A percentile compares a stretch with the other conserved stretches of the same genome.
Evolutionary conservation across 2,329 filamentous ascomycete genomes (phyloP).

Genomic region (Paraconiothyrium brasiliense): DNA sequence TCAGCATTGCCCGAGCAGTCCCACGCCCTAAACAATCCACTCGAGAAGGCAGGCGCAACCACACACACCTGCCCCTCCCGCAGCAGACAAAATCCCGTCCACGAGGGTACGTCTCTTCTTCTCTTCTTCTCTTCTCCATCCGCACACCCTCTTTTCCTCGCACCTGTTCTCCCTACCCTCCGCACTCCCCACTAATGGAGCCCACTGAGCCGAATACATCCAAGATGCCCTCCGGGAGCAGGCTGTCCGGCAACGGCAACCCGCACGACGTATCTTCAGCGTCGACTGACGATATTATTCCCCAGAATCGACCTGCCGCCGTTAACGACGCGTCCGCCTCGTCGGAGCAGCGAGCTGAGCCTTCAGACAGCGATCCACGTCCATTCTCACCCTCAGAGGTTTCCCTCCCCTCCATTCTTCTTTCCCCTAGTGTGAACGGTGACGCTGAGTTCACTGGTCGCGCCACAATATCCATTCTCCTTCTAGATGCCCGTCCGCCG

Average conservation of each 20-base stretch:
- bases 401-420: slow-evolving; percentile 10
- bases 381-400: background rate
- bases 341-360: background rate
- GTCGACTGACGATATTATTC: background rate
- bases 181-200: background rate
- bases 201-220: background rate
- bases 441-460: slow-evolving; percentile 31
- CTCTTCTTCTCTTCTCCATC: slow-evolving; percentile 9
- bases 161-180: background rate
- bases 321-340: background rate
- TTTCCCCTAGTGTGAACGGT: slow-evolving; percentile 8
- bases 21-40: background rate
- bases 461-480: slow-evolving; percentile 69
- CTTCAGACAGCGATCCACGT: background rate
- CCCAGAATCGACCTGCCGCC: background rate
- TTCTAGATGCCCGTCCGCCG: slow-evolving; percentile 69
- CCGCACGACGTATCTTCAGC: background rate
- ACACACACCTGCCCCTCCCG: slow-evolving; percentile 3
- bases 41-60: slow-evolving; percentile 12
- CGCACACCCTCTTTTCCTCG: slow-evolving; percentile 3
- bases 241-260: background rate
- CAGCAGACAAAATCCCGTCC: slow-evolving; percentile 7
- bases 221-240: background rate
- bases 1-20: background rate
- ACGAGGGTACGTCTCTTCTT: slow-evolving; percentile 5